Base-by-base conservation (phyloP, 441 rosid species). In the Raphanus hybrid region DNA sequence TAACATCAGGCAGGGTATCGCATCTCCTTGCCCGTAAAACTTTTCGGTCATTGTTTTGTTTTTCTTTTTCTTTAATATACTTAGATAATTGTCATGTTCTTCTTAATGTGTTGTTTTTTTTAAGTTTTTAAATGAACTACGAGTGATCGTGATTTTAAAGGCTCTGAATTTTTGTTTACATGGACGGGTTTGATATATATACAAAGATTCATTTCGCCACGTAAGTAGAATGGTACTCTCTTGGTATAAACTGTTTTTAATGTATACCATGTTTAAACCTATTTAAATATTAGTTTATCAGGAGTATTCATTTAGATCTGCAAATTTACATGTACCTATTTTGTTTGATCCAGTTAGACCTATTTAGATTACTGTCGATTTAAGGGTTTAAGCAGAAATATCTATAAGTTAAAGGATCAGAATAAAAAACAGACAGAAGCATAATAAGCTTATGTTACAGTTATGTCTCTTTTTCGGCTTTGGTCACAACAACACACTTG, bases 351-450 rank as follows among this genome's bases (percentile, higher is more conserved):
- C 26, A 23, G 2, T 23, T 23, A 1, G 26, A 23, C 26, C 26
- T 23, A 23, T 23, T 23, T 23, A 23, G 26, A 23, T 18, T 18
- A 23, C 2, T 23, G 26, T 23, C 26, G 26, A 23, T 23, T 23
- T 23, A 23, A 23, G 64, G 80, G 75, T 69, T 1, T 37, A 70
- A 70, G 35, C 6, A 34, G 12, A 80, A 74, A 73, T 75, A 81
- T 58, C 0, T 34, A 20, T 23, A 64, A 69, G 0, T 37, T 37
- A 3, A 0, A 77, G 79, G 82, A 71, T 50, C 70, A 10, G 6
- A 67, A 37, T 79, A 41, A 35, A 23, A 29, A 29, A 29, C 34
- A 29, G 34, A 3, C 4, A 29, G 34, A 4, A 3, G 34, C 34
- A 3, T 29, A 20, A 20, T n/a, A n/a, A n/a, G 43, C 71, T 60